Base-by-base conservation (phyloP, 2,329 filamentous ascomycete genomes). In the Fusarium azukiicola region DNA sequence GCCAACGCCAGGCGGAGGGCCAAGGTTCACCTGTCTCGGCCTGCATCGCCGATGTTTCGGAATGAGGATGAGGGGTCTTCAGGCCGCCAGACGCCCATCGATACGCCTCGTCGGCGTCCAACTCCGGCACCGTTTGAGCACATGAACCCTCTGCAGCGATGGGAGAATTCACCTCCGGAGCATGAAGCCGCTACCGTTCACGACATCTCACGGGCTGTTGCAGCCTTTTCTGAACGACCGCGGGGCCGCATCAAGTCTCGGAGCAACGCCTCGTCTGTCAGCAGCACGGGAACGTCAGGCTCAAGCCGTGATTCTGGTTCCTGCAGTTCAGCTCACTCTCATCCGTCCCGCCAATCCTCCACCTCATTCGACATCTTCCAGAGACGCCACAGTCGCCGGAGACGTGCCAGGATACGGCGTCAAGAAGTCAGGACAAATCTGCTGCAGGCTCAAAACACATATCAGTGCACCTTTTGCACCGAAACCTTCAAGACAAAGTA, bases 1-100 rank as follows among this genome's bases (percentile, higher is more conserved):
- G 96, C 96, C 69, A 98, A 98, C 86, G 96, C 96, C 67, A 93
- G 96, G 58, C 92, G 96, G 71, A 91, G 96, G 76, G 94, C 95
- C 79, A 98, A 98, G 87, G 93, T 66, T 90, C 74, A 79, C 19
- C n/a, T 49, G 1, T 79, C 88, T 86, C 19, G 89, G 21, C 69
- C 74, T 19, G 70, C 75, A 2, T 80, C 78, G 3, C 78, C 77
- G 4, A 79, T 79, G 77, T 79, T 79, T 44, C 76, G 76, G 6
- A 68, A 76, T 23, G 76, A 78, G 23, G 77, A 78, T 36, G 73
- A 78, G 6, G 69, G 71, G 3, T 80, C 78, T 56, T 72, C 72
- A 2, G 70, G 69, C 1, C 77, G 71, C 42, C 72, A 75, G 2
- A 79, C 79, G 1, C 75, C 92, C 1, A 92, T 96, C 72, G 90